Conservation (phyloP, 2,329 filamentous ascomycete genomes). For the Venturiaceae sp. region DNA sequence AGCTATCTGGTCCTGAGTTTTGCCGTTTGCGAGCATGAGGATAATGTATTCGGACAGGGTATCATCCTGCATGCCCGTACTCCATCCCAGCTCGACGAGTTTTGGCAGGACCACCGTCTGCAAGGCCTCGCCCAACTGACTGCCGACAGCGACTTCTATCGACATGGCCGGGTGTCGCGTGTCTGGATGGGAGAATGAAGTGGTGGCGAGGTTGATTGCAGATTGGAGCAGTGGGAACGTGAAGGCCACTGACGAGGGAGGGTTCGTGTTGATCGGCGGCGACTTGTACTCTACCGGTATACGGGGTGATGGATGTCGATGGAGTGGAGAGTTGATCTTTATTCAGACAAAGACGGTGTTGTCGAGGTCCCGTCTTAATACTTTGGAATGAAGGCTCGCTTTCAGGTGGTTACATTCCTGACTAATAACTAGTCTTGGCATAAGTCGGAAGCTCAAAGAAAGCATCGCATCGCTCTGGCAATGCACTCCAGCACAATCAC, state of each 20-base stretch:
- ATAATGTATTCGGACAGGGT: slow-evolving; percentile 92
- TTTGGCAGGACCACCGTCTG: slow-evolving; percentile 80
- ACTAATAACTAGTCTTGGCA: no score
- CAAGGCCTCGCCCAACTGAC: slow-evolving; percentile 76
- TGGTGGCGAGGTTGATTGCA: slow-evolving; percentile 2
- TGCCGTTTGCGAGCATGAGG: slow-evolving; percentile 93
- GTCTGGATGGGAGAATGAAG: neutral
- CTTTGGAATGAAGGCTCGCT: no score
- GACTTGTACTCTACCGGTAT: neutral
- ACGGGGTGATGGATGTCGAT: neutral
- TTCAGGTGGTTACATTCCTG: no score
- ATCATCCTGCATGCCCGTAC: slow-evolving; percentile 67
- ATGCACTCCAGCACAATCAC: no score
- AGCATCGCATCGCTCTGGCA: no score
- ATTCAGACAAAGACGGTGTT: neutral
- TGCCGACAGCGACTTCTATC: slow-evolving; percentile 65
- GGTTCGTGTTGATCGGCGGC: no score
- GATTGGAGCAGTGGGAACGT: neutral
- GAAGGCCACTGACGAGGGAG: neutral
- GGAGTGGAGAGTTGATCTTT: neutral
- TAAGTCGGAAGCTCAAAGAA: no score
- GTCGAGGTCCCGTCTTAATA: no score
- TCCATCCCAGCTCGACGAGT: slow-evolving; percentile 89
- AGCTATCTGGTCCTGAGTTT: slow-evolving; percentile 82
- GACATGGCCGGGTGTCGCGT: slow-evolving; percentile 48